These are phyloP conservation scores for Chaetomidium leptoderma DNA, from an alignment of 495 filamentous ascomycete species.

Conservation along the genomic window DNA sequence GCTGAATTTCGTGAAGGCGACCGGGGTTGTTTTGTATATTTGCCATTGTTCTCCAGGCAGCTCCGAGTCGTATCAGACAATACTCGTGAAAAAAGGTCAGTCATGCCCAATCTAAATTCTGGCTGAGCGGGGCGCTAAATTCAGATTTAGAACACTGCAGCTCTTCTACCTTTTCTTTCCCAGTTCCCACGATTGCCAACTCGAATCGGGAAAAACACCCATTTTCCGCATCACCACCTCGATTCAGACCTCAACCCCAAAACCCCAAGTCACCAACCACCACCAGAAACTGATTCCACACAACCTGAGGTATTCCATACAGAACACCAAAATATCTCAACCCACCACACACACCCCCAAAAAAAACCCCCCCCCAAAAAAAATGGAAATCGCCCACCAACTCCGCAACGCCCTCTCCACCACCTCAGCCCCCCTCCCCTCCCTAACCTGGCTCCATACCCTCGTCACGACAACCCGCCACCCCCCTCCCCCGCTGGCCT, in stretches of 20 bases:
- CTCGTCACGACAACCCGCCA: slow-evolving; percentile 30
- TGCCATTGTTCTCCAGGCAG: too few relatives aligned
- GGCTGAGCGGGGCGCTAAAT: background rate
- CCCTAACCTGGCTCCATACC: slow-evolving; percentile 36
- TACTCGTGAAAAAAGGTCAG: too few relatives aligned
- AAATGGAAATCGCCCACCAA: slow-evolving; percentile 21
- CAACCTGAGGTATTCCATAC: background rate
- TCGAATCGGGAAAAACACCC: background rate
- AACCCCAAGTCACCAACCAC: background rate
- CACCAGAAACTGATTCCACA: too few relatives aligned
- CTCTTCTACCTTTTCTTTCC: background rate
- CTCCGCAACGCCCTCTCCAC: slow-evolving; percentile 35
- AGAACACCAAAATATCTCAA: background rate
- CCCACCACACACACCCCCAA: background rate
- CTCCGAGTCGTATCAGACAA: too few relatives aligned
- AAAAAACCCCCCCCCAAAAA: background rate
- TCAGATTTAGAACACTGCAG: background rate
- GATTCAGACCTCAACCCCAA: too few relatives aligned
- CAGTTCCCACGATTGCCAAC: background rate
- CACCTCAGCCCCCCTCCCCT: slow-evolving; percentile 38
- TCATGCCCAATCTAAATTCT: too few relatives aligned
- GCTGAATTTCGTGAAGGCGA: background rate
- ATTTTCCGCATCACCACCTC: background rate
- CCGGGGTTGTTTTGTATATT: background rate
- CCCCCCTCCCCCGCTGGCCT: slow-evolving; percentile 59